phyloP scores from a whole-genome alignment of 805 yeast genomes.

The Barnettozyma siamensis region DNA sequence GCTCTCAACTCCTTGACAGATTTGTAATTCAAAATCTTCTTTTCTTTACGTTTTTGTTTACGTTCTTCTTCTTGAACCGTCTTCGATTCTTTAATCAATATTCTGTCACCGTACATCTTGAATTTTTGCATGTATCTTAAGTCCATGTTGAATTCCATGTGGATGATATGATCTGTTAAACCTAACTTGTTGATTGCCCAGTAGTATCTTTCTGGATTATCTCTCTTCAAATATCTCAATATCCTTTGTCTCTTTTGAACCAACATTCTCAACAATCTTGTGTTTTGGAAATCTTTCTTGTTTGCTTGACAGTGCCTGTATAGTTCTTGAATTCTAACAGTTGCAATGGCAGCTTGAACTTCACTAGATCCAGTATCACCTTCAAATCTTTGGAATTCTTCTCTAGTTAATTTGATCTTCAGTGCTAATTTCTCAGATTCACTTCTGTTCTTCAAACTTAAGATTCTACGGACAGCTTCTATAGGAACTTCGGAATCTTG shows the following conservation, averaged over 20 bases:
- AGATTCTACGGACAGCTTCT: conserved; percentile 63
- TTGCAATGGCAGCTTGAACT: conserved; percentile 89
- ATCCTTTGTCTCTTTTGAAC: conserved; percentile 87
- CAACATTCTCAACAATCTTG: conserved; percentile 67
- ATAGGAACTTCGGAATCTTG: conserved; percentile 53
- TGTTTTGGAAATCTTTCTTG: conserved; percentile 67
- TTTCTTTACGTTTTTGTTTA: conserved; percentile 42
- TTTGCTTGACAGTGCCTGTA: conserved; percentile 66
- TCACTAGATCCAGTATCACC: conserved; percentile 96
- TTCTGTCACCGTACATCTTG: conserved; percentile 71
- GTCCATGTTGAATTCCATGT: conserved; percentile 76
- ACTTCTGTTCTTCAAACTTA: conserved; percentile 67
- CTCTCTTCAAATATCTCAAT: conserved; percentile 74
- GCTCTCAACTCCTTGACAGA: conserved; percentile 22
- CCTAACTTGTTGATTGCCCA: conserved; percentile 87
- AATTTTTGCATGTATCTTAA: conserved; percentile 73
- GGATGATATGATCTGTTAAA: conserved; percentile 70
- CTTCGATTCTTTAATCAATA: conserved; percentile 52
- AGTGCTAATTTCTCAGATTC: conserved; percentile 50
- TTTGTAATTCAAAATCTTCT: conserved; percentile 30
- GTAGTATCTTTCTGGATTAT: conserved; percentile 75
- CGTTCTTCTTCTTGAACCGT: conserved; percentile 41
- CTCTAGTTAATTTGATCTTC: conserved; percentile 59
- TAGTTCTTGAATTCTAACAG: conserved; percentile 71
- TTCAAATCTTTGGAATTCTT: conserved; percentile 74